phyloP scores from a whole-genome alignment of 1,284 basidiomycete genomes.

The Marasmius sp. region DNA sequence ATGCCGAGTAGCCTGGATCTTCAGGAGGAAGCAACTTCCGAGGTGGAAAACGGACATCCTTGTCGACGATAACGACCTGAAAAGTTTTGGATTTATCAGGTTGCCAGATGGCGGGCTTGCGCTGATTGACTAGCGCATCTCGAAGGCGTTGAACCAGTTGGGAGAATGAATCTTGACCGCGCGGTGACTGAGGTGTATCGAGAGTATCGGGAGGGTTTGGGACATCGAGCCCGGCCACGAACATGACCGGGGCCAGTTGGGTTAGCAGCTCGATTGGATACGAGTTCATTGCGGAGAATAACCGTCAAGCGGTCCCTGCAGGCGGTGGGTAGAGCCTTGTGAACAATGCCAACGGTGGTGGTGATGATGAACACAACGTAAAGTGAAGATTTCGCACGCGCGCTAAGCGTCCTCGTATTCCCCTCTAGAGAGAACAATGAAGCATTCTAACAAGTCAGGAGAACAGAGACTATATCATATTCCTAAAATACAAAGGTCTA shows the following conservation, averaged over 20 bases:
- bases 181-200: constrained; percentile 22
- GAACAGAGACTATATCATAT: background rate
- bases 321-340: background rate
- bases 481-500: background rate
- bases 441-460: background rate
- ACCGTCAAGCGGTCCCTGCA: background rate
- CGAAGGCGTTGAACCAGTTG: constrained; percentile 55
- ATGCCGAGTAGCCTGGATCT: constrained; percentile 47
- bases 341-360: background rate
- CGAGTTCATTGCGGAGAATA: constrained; percentile 70
- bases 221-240: constrained; percentile 79
- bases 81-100: constrained; percentile 72
- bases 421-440: too few relatives aligned
- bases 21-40: constrained; percentile 71
- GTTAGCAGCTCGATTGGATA: constrained; percentile 83
- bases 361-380: background rate
- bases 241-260: constrained; percentile 90
- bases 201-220: constrained; percentile 14
- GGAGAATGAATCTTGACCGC: constrained; percentile 55
- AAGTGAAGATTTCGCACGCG: too few relatives aligned
- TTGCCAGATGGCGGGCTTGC: constrained; percentile 64
- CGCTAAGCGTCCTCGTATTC: too few relatives aligned
- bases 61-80: constrained; percentile 81
- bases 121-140: constrained; percentile 60
- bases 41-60: constrained; percentile 82